Conservation (phyloP, 306 rosid genomes). For the Oemleria cerasiformis region DNA sequence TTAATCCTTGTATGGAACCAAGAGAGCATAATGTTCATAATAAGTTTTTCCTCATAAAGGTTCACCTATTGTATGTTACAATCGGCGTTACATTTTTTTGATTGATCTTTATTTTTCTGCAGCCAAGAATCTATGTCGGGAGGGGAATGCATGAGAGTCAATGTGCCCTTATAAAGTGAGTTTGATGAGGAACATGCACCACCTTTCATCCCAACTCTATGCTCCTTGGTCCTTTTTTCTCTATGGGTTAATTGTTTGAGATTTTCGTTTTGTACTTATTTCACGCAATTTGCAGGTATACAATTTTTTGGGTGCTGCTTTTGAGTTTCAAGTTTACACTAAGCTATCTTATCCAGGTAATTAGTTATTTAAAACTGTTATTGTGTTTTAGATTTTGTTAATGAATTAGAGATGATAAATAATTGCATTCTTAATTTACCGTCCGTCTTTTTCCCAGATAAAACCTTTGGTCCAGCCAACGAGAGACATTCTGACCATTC, state of each 20-base stretch:
- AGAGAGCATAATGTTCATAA: neutral
- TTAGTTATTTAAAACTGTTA: slow-evolving; percentile 7
- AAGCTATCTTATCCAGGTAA: slow-evolving; percentile 83
- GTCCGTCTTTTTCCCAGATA: slow-evolving; percentile 46
- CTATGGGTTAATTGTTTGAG: slow-evolving; percentile 21
- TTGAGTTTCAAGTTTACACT: slow-evolving; percentile 66
- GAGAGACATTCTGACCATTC: slow-evolving; percentile 75
- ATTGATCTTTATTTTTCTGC: slow-evolving; percentile 31
- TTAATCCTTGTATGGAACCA: neutral
- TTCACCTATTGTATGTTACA: neutral
- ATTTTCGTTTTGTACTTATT: slow-evolving; percentile 13
- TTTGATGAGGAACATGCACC: slow-evolving; percentile 20
- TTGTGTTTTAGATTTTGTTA: slow-evolving; percentile 10
- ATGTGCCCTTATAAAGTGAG: slow-evolving; percentile 87
- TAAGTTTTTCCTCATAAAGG: slow-evolving; percentile 2
- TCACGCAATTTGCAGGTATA: slow-evolving; percentile 61
- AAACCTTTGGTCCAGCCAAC: slow-evolving; percentile 88
- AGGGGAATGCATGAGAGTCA: slow-evolving; percentile 99
- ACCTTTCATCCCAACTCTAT: slow-evolving; percentile 15
- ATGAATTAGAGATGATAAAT: neutral
- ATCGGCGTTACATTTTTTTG: slow-evolving; percentile 9
- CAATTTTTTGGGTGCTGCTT: slow-evolving; percentile 91
- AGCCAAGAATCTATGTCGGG: slow-evolving; percentile 93
- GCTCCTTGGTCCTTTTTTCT: slow-evolving; percentile 1
- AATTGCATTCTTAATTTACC: slow-evolving; percentile 14